phyloP scores from a whole-genome alignment of 2,329 filamentous ascomycete species.

The Achaetomium macrosporum region DNA sequence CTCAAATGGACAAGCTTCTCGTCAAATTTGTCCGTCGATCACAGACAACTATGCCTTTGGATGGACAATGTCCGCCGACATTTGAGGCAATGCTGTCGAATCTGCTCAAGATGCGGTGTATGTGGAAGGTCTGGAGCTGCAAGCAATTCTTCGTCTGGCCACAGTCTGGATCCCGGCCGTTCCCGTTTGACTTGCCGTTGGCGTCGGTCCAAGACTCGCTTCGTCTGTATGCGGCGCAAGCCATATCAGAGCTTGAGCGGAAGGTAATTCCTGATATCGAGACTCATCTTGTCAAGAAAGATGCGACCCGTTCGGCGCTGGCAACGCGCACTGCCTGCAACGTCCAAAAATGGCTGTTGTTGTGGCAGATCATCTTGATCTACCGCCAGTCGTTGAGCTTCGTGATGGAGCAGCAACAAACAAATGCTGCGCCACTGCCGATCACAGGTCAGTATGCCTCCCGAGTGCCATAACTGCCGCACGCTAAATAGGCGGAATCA shows the following conservation, averaged over 20 bases:
- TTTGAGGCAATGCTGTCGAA: slow-evolving; percentile 12
- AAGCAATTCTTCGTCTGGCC: slow-evolving; percentile 10
- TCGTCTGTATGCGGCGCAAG: slow-evolving; percentile 14
- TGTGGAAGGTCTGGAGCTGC: slow-evolving; percentile 22
- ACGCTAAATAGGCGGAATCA: slow-evolving; percentile 11
- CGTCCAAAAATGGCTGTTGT: slow-evolving; percentile 18
- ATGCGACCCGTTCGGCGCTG: slow-evolving; percentile 1
- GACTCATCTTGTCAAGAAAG: slow-evolving; percentile 4
- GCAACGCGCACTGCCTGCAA: slow-evolving; percentile 8
- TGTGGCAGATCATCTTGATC: slow-evolving; percentile 24
- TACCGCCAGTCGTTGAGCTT: slow-evolving; percentile 20
- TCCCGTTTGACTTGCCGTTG: neutral
- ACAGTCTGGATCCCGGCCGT: neutral
- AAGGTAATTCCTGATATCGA: slow-evolving; percentile 17
- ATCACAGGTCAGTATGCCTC: slow-evolving; percentile 9
- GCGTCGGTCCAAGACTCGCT: slow-evolving; percentile 18
- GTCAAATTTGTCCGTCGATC: neutral
- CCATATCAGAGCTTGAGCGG: slow-evolving; percentile 20
- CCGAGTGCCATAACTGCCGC: too few species aligned
- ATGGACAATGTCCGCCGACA: neutral
- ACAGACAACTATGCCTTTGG: neutral
- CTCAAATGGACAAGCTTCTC: slow-evolving; percentile 19
- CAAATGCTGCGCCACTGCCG: slow-evolving; percentile 11
- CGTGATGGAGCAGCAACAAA: slow-evolving; percentile 12
- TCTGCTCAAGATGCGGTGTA: slow-evolving; percentile 18